phyloP scores from a whole-genome alignment of 2,329 filamentous ascomycete genomes.

The Pyrenochaeta sp. region DNA sequence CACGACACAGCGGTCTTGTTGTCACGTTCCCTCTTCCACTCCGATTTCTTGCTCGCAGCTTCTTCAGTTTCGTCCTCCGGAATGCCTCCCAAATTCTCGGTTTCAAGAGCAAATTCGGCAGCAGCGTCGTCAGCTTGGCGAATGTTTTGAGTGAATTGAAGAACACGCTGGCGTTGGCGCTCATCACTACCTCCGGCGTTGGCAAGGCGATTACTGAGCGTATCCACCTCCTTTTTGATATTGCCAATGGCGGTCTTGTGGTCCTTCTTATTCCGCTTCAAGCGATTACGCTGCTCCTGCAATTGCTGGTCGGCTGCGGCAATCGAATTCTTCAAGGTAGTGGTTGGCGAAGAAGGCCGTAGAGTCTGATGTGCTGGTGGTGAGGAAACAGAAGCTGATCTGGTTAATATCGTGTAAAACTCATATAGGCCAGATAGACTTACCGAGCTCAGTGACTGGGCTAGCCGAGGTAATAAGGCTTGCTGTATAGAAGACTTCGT shows the following conservation, averaged over 20 bases:
- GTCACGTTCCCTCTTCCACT: conserved; percentile 63
- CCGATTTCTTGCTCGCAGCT: conserved; percentile 65
- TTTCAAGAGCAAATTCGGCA: conserved; percentile 62
- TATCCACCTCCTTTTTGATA: conserved; percentile 77
- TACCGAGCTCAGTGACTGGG: conserved; percentile 66
- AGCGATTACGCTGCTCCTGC: conserved; percentile 70
- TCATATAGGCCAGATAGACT: conserved; percentile 27
- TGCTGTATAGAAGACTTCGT: conserved; percentile 72
- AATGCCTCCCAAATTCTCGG: conserved; percentile 70
- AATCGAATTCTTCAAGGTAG: conserved; percentile 79
- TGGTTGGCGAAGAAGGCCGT: conserved; percentile 77
- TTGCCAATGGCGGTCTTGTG: conserved; percentile 73
- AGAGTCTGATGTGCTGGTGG: conserved; percentile 67
- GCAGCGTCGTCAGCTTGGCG: conserved; percentile 72
- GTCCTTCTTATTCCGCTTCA: conserved; percentile 76
- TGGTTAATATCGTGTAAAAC: no score
- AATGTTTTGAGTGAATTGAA: conserved; percentile 77
- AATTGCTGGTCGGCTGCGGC: conserved; percentile 74
- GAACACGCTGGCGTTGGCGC: conserved; percentile 75
- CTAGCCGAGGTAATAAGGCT: conserved; percentile 73
- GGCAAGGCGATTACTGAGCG: conserved; percentile 69
- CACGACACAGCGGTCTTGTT: conserved; percentile 58
- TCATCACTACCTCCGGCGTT: conserved; percentile 76
- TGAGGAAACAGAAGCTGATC: conserved; percentile 46
- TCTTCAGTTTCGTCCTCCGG: conserved; percentile 68